Conservation (phyloP, 225 moss, liverwort and hornwort species). For the Thuidium tamariscinum region DNA sequence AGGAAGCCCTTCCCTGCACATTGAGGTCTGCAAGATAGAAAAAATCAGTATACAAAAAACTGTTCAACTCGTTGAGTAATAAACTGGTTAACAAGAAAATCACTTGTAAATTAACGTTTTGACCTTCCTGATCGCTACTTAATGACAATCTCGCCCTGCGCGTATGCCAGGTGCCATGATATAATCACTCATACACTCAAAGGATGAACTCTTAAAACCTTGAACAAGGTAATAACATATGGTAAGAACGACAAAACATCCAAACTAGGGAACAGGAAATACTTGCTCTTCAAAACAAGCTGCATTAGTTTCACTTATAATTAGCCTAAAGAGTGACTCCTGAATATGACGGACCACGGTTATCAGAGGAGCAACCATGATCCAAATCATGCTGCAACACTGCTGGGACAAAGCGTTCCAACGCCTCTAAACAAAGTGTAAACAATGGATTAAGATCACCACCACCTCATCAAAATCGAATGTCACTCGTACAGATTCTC, state of each 20-base stretch:
- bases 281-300: no score
- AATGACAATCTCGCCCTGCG: neutral
- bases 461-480: neutral
- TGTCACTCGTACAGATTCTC: neutral
- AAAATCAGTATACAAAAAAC: neutral
- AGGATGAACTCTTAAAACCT: neutral
- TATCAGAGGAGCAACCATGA: neutral
- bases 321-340: neutral
- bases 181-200: neutral
- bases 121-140: neutral
- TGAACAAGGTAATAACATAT: neutral
- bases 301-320: neutral
- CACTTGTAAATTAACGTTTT: neutral
- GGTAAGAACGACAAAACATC: neutral
- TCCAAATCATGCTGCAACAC: neutral
- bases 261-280: neutral
- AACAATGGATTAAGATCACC: neutral
- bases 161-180: neutral
- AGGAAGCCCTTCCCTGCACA: slow-evolving; percentile 23
- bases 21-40: slow-evolving; percentile 30
- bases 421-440: neutral
- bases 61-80: neutral
- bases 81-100: neutral
- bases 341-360: neutral
- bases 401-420: neutral